Conservation (phyloP, 2,329 filamentous ascomycete species). For the Colletotrichum tofieldiae region DNA sequence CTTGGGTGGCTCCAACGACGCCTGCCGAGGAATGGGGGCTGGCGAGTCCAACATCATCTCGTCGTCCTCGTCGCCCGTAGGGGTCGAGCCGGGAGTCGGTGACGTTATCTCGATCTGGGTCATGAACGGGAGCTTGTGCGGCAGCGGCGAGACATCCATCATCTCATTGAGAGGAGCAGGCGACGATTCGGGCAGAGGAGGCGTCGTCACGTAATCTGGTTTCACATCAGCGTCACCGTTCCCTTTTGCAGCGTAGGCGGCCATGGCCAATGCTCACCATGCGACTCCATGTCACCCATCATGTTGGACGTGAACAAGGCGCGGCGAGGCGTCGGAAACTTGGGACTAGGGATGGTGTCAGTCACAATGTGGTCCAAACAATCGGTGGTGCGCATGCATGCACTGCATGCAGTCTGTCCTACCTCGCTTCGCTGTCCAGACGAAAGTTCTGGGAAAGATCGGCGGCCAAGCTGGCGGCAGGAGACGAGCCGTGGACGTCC, state of each 20-base stretch:
- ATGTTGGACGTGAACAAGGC: constrained; percentile 86
- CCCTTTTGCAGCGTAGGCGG: constrained; percentile 9
- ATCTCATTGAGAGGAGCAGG: constrained; percentile 80
- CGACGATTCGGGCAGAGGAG: constrained; percentile 87
- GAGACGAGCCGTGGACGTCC: constrained; percentile 86
- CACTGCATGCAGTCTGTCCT: constrained; percentile 55
- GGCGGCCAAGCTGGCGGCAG: constrained; percentile 89
- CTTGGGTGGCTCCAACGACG: constrained; percentile 65
- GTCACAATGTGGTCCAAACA: constrained; percentile 4
- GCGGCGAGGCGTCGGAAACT: constrained; percentile 85
- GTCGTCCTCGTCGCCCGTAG: constrained; percentile 60
- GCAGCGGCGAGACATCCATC: constrained; percentile 95
- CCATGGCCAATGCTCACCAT: constrained; percentile 67
- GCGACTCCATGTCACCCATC: constrained; percentile 70
- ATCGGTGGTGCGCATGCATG: constrained; percentile 15
- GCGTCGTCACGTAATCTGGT: constrained; percentile 84
- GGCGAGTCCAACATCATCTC: constrained; percentile 73
- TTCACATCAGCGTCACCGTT: constrained; percentile 45
- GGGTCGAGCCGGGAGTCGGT: constrained; percentile 75
- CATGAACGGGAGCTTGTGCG: constrained; percentile 84
- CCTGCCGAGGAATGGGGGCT: constrained; percentile 62
- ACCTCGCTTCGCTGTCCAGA: constrained; percentile 89
- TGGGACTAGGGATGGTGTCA: constrained; percentile 71
- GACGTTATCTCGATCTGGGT: constrained; percentile 78
- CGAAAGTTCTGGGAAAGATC: constrained; percentile 98